These are phyloP conservation scores for Posidonia australis DNA, from an alignment of 106 monocot species.

Conservation along the genomic window DNA sequence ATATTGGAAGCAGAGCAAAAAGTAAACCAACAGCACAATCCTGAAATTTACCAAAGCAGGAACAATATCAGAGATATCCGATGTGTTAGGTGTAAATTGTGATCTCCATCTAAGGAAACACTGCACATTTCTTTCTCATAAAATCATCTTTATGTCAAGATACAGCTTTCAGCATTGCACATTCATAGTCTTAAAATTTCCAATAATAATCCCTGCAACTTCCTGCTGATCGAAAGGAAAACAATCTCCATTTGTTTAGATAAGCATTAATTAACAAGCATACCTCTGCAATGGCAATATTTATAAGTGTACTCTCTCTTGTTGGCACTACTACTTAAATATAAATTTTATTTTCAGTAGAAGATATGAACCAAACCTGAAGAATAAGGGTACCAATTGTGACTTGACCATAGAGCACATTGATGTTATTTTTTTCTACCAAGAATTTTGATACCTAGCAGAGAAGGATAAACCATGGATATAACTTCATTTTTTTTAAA, in stretches of 20 bases:
- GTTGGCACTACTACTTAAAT: not conserved
- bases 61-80: not conserved
- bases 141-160: not conserved
- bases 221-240: too few relatives aligned
- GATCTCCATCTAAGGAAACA: not conserved
- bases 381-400: conserved; percentile 97
- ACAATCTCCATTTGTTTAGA: too few relatives aligned
- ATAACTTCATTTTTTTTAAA: not conserved
- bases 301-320: not conserved
- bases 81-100: not conserved
- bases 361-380: conserved; percentile 47
- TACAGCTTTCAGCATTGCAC: not conserved
- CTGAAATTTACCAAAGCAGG: conserved; percentile 32
- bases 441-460: conserved; percentile 92
- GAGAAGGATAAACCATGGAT: not conserved
- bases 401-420: conserved; percentile 83
- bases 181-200: not conserved
- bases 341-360: too few relatives aligned
- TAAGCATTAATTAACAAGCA: not conserved
- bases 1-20: conserved; percentile 91
- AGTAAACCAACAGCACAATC: conserved; percentile 97
- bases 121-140: too few relatives aligned
- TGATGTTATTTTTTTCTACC: conserved; percentile 63
- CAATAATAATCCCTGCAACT: not conserved
- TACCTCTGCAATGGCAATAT: not conserved